Evolutionary conservation across 352 stramenopile species (phyloP).

Genomic region (Bremia lactucae): DNA sequence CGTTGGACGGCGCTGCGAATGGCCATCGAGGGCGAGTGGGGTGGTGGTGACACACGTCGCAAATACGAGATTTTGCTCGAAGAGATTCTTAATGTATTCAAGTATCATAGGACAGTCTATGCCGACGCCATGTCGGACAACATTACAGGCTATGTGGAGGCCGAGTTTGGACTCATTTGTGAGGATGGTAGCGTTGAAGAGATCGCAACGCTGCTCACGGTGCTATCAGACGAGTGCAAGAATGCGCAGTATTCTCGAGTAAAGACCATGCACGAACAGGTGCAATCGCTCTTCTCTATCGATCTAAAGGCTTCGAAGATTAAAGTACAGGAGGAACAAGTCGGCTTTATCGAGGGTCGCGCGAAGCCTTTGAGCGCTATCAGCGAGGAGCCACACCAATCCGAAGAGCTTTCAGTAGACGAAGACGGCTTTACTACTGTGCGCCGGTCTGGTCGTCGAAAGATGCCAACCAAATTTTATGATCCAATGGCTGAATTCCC

Average conservation of each 20-base stretch:
- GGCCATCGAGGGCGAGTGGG: slow-evolving; percentile 77
- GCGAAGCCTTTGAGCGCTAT: slow-evolving; percentile 16
- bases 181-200: slow-evolving; percentile 74
- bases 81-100: slow-evolving; percentile 70
- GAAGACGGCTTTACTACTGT: slow-evolving; percentile 70
- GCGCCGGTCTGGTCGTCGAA: slow-evolving; percentile 56
- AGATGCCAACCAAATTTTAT: slow-evolving; percentile 59
- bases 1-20: slow-evolving; percentile 80
- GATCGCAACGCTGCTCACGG: slow-evolving; percentile 46
- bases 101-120: slow-evolving; percentile 66
- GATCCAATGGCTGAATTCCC: slow-evolving; percentile 68
- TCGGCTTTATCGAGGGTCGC: slow-evolving; percentile 7
- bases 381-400: slow-evolving; percentile 23
- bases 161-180: slow-evolving; percentile 65
- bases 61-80: slow-evolving; percentile 79
- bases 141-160: slow-evolving; percentile 61
- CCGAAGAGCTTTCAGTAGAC: slow-evolving; percentile 29
- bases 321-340: slow-evolving; percentile 27
- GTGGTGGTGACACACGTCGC: slow-evolving; percentile 60
- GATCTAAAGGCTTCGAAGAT: slow-evolving; percentile 73
- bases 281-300: slow-evolving; percentile 64
- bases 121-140: slow-evolving; percentile 60
- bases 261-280: slow-evolving; percentile 55
- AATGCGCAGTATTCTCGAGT: slow-evolving; percentile 58
- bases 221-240: slow-evolving; percentile 72